These are phyloP conservation scores for Globisporangium perplexum DNA, from an alignment of 352 stramenopile species.

Conservation along the genomic window DNA sequence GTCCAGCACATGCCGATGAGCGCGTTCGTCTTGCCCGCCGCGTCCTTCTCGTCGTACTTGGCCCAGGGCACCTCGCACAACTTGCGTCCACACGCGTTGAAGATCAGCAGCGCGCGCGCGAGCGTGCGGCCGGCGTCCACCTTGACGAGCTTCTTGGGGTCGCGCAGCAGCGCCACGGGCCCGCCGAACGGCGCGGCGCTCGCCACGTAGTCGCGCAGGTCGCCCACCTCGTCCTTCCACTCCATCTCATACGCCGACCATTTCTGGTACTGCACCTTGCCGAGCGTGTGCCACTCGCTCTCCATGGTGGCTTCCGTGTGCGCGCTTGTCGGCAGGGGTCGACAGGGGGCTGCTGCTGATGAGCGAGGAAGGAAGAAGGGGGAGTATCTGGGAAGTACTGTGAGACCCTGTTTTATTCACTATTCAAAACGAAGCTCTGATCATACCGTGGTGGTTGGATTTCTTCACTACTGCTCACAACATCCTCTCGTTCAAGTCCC, in stretches of 20 bases:
- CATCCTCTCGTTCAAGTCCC: too few species aligned
- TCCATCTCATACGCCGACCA: conserved; percentile 67
- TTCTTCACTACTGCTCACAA: too few species aligned
- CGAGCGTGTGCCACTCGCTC: conserved; percentile 80
- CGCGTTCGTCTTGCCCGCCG: conserved; percentile 26
- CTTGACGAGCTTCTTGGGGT: conserved; percentile 73
- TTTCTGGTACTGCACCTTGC: conserved; percentile 86
- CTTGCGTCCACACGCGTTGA: conserved; percentile 67
- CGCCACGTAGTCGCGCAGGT: conserved; percentile 65
- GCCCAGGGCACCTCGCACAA: conserved; percentile 57
- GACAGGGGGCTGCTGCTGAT: too few species aligned
- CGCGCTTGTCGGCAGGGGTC: too few species aligned
- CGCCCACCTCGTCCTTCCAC: conserved; percentile 48
- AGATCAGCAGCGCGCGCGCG: conserved; percentile 57
- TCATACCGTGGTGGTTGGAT: too few species aligned
- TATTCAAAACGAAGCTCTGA: too few species aligned
- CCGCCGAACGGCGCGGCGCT: conserved; percentile 61
- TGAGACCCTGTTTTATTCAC: too few species aligned
- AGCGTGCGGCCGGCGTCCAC: conserved; percentile 45
- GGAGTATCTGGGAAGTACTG: too few species aligned
- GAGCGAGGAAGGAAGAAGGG: too few species aligned
- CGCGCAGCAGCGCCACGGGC: conserved; percentile 62
- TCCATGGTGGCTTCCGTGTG: conserved; percentile 34
- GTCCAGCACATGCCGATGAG: conserved; percentile 78
- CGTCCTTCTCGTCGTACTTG: conserved; percentile 62